Evolutionary conservation across 345 rosid genomes (phyloP).

Genomic region (Isatis tinctoria): DNA sequence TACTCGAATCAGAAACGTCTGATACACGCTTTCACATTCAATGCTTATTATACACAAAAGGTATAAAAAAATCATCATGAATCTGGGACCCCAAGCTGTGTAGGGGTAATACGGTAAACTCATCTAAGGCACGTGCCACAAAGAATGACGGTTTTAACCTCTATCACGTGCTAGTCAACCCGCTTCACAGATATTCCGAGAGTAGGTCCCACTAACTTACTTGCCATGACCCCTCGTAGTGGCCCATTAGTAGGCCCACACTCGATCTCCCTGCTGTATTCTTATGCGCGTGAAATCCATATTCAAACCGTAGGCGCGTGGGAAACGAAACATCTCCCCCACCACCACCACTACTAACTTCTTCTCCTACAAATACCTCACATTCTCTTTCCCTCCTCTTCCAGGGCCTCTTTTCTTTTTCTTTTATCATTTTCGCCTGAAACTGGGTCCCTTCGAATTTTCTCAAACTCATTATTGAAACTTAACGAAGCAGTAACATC

Average conservation of each 20-base stretch:
- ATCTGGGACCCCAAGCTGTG: background rate
- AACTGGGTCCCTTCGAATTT: conserved; percentile 35
- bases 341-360: conserved; percentile 14
- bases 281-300: conserved; percentile 15
- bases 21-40: conserved; percentile 16
- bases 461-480: conserved; percentile 34
- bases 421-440: background rate
- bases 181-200: conserved; percentile 9
- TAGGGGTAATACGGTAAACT: background rate
- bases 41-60: background rate
- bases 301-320: conserved; percentile 20
- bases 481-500: conserved; percentile 41
- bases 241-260: conserved; percentile 21
- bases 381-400: background rate
- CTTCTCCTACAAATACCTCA: conserved; percentile 34
- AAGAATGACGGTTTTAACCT: background rate
- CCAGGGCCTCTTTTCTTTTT: background rate
- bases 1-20: conserved; percentile 8
- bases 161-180: conserved; percentile 25
- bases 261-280: background rate
- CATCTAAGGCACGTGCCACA: background rate
- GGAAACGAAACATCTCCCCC: background rate
- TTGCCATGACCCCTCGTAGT: background rate
- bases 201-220: conserved; percentile 12
- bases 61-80: background rate